A percentile compares a stretch with the other conserved stretches of the same genome.
phyloP scores from a whole-genome alignment of 176 grass and related monocot species.

The Carex littledalei region DNA sequence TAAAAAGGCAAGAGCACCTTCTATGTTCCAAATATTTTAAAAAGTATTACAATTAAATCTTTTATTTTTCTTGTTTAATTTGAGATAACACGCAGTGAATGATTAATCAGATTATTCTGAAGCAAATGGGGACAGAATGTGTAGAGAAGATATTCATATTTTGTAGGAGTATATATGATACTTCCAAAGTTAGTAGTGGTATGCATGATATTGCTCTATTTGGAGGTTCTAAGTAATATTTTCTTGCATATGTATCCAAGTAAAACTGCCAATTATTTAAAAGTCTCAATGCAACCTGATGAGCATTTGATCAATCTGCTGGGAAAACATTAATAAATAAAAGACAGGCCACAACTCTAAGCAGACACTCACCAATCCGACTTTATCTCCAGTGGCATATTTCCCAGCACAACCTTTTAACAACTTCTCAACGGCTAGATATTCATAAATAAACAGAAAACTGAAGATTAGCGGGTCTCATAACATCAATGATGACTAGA shows the following conservation, averaged over 20 bases:
- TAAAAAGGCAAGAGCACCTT: not conserved
- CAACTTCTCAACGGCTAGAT: slow-evolving; percentile 61
- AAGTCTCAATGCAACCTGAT: too few species aligned
- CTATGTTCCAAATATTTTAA: not conserved
- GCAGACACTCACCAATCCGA: slow-evolving; percentile 46
- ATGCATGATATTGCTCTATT: not conserved
- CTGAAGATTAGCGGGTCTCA: not conserved
- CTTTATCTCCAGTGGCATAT: slow-evolving; percentile 71
- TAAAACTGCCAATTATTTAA: too few species aligned
- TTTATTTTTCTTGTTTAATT: not conserved
- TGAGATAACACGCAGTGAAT: not conserved
- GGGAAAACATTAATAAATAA: not conserved
- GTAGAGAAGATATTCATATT: not conserved
- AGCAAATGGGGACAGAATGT: not conserved
- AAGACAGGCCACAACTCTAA: not conserved
- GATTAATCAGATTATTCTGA: not conserved
- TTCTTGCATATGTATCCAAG: not conserved
- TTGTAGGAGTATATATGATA: not conserved
- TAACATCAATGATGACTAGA: not conserved
- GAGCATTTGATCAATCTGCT: not conserved
- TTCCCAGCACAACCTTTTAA: slow-evolving; percentile 55
- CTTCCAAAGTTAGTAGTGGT: not conserved
- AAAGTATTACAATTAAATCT: not conserved
- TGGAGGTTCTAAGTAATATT: not conserved
- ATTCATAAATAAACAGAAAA: slow-evolving; percentile 10